Evolutionary conservation across 2,329 filamentous ascomycete genomes (phyloP).

Genomic region (Cladosporium oxysporum): DNA sequence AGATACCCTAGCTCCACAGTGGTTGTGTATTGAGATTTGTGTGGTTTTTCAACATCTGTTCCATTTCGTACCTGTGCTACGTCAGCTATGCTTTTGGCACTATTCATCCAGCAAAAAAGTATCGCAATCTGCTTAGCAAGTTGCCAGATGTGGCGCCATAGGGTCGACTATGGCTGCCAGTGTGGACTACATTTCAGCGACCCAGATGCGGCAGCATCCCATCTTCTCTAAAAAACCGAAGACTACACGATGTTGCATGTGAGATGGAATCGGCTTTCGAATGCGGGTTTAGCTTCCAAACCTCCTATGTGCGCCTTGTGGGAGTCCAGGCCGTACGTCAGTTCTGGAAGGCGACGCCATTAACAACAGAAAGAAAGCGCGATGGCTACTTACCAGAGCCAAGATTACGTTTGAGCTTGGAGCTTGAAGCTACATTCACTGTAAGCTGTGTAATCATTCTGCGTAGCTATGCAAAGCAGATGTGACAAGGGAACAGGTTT

Average conservation of each 20-base stretch:
- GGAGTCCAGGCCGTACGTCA: no score
- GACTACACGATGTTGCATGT: background rate
- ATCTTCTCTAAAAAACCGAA: background rate
- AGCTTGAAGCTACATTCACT: background rate
- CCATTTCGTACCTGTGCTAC: background rate
- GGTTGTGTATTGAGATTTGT: slow-evolving; percentile 1
- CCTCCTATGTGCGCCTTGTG: no score
- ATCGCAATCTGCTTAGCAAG: no score
- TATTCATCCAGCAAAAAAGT: no score
- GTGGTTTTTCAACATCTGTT: background rate
- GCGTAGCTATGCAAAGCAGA: background rate
- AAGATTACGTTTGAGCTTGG: background rate
- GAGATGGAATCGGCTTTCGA: no score
- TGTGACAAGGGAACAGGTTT: background rate
- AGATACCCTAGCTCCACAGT: background rate
- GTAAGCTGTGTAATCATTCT: background rate
- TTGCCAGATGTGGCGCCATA: no score
- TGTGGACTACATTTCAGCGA: background rate
- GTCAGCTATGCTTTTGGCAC: no score
- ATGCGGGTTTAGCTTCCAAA: no score
- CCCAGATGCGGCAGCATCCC: background rate
- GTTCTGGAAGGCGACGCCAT: no score
- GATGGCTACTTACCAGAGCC: background rate
- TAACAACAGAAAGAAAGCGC: no score
- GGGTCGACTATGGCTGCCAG: no score